These are phyloP conservation scores for Lentinula raphanica DNA, from an alignment of 768 basidiomycete species.

Conservation along the genomic window DNA sequence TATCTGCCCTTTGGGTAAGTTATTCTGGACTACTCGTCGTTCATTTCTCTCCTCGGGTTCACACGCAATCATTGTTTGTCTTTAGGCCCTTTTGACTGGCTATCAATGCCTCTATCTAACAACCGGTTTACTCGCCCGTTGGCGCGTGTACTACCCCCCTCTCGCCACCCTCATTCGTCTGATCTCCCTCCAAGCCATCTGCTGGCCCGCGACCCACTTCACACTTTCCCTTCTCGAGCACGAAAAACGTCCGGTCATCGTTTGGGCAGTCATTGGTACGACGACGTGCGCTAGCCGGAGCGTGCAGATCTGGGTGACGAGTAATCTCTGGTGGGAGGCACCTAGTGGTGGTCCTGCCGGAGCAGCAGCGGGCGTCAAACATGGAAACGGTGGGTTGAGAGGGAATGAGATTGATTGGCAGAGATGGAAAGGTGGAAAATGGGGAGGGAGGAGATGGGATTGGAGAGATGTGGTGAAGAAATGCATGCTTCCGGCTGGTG, in stretches of 20 bases:
- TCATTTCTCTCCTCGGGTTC: constrained; percentile 1
- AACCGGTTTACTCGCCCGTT: constrained; percentile 83
- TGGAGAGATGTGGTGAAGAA: constrained; percentile 67
- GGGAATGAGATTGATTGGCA: constrained; percentile 28
- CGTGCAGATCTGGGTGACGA: constrained; percentile 94
- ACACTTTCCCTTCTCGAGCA: constrained; percentile 73
- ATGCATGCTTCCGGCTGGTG: constrained; percentile 69
- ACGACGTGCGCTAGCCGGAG: constrained; percentile 80
- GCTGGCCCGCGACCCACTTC: constrained; percentile 90
- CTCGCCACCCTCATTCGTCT: constrained; percentile 86
- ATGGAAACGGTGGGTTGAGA: constrained; percentile 7
- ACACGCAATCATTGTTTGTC: too few species aligned
- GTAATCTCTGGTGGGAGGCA: constrained; percentile 66
- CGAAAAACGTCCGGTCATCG: constrained; percentile 68
- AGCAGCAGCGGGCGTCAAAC: constrained; percentile 16
- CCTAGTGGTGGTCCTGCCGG: constrained; percentile 16
- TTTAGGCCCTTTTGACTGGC: constrained; percentile 83
- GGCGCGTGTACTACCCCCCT: constrained; percentile 88
- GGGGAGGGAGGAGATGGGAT: constrained; percentile 71
- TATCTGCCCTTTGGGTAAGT: constrained; percentile 70
- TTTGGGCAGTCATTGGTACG: constrained; percentile 87
- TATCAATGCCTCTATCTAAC: constrained; percentile 86
- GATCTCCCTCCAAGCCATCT: constrained; percentile 89
- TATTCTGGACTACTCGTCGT: background rate
- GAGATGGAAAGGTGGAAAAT: constrained; percentile 40